Conservation (phyloP, 768 basidiomycete species). For the Chalciporus pseudorubinellus region DNA sequence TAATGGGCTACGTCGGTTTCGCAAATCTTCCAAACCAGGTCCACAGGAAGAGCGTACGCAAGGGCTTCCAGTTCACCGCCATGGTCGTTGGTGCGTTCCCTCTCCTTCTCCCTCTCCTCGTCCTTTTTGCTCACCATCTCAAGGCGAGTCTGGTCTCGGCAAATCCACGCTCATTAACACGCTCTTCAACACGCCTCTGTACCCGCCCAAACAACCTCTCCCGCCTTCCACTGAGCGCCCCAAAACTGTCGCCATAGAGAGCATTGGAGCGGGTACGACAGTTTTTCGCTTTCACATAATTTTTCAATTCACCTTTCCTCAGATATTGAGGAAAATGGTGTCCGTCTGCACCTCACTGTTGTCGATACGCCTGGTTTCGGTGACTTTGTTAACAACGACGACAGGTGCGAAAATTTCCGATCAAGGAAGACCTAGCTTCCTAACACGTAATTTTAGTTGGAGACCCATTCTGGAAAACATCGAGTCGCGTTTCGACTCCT, state of each 20-base stretch:
- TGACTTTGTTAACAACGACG: slow-evolving; percentile 99
- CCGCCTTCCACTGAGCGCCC: slow-evolving; percentile 84
- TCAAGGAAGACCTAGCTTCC: slow-evolving; percentile 12
- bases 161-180: slow-evolving; percentile 99
- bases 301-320: slow-evolving; percentile 28
- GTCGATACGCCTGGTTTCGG: slow-evolving; percentile 99
- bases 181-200: slow-evolving; percentile 94
- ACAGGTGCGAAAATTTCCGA: slow-evolving; percentile 58
- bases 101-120: slow-evolving; percentile 12
- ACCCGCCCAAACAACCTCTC: slow-evolving; percentile 81
- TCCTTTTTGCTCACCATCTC: slow-evolving; percentile 5
- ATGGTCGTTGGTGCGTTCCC: slow-evolving; percentile 94
- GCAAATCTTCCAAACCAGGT: slow-evolving; percentile 99
- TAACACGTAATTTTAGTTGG: slow-evolving; percentile 61
- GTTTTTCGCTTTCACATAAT: not conserved
- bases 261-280: slow-evolving; percentile 87
- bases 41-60: slow-evolving; percentile 96
- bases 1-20: slow-evolving; percentile 94
- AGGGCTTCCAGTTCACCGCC: slow-evolving; percentile 97
- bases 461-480: slow-evolving; percentile 98
- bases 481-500: slow-evolving; percentile 95
- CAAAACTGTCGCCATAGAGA: slow-evolving; percentile 96
- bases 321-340: slow-evolving; percentile 99
- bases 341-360: slow-evolving; percentile 94
- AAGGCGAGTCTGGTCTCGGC: slow-evolving; percentile 94